Base-by-base conservation (phyloP, 192 early-diverging fungal genomes). In the Fimicolochytrium jonesii region DNA sequence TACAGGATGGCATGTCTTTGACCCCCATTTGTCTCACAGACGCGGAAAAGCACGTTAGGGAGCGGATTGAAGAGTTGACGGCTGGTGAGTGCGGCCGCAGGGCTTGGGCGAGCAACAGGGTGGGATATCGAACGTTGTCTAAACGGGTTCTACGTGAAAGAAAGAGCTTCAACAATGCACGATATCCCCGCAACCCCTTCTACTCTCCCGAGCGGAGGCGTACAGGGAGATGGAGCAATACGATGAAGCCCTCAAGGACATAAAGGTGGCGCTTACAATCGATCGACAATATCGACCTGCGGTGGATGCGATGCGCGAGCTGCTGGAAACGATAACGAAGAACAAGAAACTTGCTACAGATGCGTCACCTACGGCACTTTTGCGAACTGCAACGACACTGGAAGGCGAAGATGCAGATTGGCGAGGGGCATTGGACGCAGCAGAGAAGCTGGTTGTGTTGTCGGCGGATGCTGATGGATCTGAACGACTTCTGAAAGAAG, bases 191-290 rank as follows among this genome's bases (percentile, higher is more conserved):
- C n/a, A n/a, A n/a, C n/a, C n/a, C n/a, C n/a, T n/a, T n/a, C n/a
- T n/a, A n/a, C n/a, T n/a, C n/a, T n/a, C n/a, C n/a, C n/a, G n/a
- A n/a, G n/a, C n/a, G n/a, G n/a, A n/a, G n/a, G n/a, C n/a, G n/a
- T n/a, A n/a, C n/a, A n/a, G n/a, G n/a, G n/a, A n/a, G n/a, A n/a
- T n/a, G n/a, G n/a, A 67, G 32, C 49, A 64, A 17, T 69, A 68
- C 37, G 59, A 68, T 44, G 22, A 36, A 7, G 71, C 71, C 30
- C 37, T 72, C 13, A 41, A 29, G 2, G 66, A 69, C 43, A 28
- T 69, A 11, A 49, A 53, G 32, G 42, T 46, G 20, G 71, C 71
- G 6, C 36, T 72, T 4, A 36, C 23, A 13, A 28, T 72, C 20
- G 71, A 72, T 45, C 58, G 43, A 45, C 18, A 67, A 7, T 36